Evolutionary conservation across 306 rosid genomes (phyloP), one percentile per base, ranked within the genome.

Genomic region (Quercus cerris): DNA sequence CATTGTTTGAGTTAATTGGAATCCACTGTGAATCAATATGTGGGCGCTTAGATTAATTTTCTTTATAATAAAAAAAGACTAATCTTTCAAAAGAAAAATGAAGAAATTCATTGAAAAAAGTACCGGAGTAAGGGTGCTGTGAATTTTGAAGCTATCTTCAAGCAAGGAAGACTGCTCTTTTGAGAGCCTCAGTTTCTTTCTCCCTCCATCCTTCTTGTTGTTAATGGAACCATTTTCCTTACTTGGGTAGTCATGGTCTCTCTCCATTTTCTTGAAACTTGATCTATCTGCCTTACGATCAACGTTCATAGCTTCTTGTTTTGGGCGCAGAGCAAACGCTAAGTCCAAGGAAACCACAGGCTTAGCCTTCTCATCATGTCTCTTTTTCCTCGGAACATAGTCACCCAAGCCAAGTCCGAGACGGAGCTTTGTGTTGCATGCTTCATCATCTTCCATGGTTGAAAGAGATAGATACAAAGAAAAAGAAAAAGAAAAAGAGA

Each of bases 111-210:
- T 28, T 14, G 58, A 49, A 1, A 54, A 18, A 5, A 1, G 23
- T 82, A 94, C 98, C 67, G 83, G 90, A 78, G 86, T 87, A 58
- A 92, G 97, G 33, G 91, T 88, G 78, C 22, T 87, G 31, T 92
- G 93, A 5, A 81, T 88, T 61, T 86, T 91, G 89, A 94, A 94
- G 85, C 85, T 88, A 75, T 84, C 87, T 71, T 94, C 98, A 33
- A 94, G 89, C 83, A 86, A 74, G 75, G 82, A 20, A 18, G 93
- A 82, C 70, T 94, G 98, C 3, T 94, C 93, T 81, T 86, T 88
- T 9, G 97, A 81, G 56, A 94, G 94, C 79, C 90, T 85, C 55
- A 94, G 81, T 79, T 94, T 94, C 86, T 88, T 94, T 75, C 92
- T 85, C 74, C 73, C 74, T 10, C 70, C 18, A 20, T 70, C 56